Evolutionary conservation across 495 filamentous ascomycete genomes (phyloP).

Genomic region (Xylaria intraflava): DNA sequence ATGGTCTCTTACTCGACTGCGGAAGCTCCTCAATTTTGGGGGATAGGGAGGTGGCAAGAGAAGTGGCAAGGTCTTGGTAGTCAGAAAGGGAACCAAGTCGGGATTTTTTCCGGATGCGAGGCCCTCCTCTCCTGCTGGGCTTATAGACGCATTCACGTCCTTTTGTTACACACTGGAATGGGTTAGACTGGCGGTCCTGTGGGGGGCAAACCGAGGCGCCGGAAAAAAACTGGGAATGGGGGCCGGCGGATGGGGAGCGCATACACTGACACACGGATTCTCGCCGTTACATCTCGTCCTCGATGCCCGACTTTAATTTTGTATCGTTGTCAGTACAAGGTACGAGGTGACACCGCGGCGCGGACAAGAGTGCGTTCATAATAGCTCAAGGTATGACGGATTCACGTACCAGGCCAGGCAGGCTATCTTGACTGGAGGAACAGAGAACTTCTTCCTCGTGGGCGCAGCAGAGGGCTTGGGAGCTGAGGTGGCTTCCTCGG

Average conservation of each 20-base stretch:
- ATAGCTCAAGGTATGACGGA: slow-evolving; percentile 10
- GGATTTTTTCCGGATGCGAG: slow-evolving; percentile 35
- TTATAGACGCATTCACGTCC: slow-evolving; percentile 49
- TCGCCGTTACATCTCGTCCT: slow-evolving; percentile 54
- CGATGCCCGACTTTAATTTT: slow-evolving; percentile 45
- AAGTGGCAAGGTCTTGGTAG: slow-evolving; percentile 23
- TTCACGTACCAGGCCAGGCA: slow-evolving; percentile 53
- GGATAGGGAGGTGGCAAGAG: slow-evolving; percentile 24
- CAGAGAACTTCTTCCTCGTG: slow-evolving; percentile 34
- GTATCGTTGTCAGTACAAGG: slow-evolving; percentile 7
- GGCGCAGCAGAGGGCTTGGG: slow-evolving; percentile 17
- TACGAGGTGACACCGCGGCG: slow-evolving; percentile 8
- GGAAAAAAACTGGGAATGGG: not conserved
- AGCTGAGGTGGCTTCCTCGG: slow-evolving; percentile 5
- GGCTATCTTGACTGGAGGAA: slow-evolving; percentile 57
- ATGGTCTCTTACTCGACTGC: slow-evolving; percentile 16
- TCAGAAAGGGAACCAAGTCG: slow-evolving; percentile 20
- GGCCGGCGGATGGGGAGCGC: slow-evolving; percentile 18
- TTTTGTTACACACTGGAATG: slow-evolving; percentile 46
- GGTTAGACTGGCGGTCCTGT: slow-evolving; percentile 6
- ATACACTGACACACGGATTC: slow-evolving; percentile 50
- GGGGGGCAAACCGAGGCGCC: not conserved
- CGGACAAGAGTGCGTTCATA: slow-evolving; percentile 3
- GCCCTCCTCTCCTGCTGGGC: slow-evolving; percentile 52
- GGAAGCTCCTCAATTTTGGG: slow-evolving; percentile 27